Evolutionary conservation across 371 early-diverging fungal species (phyloP).

Genomic region (Rhizomucor pusillus): DNA sequence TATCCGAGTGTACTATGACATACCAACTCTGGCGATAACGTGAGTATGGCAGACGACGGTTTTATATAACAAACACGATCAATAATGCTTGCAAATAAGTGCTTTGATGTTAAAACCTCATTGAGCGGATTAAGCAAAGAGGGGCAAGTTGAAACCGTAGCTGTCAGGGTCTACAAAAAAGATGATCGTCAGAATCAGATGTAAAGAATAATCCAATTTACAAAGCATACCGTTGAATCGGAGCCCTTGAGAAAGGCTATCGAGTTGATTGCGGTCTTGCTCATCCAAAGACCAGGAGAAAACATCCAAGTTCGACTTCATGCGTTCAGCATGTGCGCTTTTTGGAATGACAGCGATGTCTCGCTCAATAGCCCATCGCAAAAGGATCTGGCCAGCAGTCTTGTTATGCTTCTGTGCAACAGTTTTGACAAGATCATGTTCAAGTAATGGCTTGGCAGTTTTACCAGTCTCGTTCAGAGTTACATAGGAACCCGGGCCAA

Average conservation of each 20-base stretch:
- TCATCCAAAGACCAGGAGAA: slow-evolving; percentile 21
- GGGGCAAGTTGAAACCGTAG: slow-evolving; percentile 36
- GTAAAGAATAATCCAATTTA: background rate
- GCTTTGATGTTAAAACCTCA: too few relatives aligned
- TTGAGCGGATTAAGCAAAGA: slow-evolving; percentile 26
- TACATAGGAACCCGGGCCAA: slow-evolving; percentile 38
- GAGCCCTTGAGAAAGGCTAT: slow-evolving; percentile 11
- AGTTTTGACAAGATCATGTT: slow-evolving; percentile 29
- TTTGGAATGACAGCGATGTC: slow-evolving; percentile 63
- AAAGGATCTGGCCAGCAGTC: slow-evolving; percentile 42
- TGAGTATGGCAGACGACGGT: too few relatives aligned
- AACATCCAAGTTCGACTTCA: slow-evolving; percentile 32
- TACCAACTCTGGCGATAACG: too few relatives aligned
- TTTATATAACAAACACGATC: too few relatives aligned
- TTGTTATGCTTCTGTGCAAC: slow-evolving; percentile 37
- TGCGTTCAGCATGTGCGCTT: slow-evolving; percentile 39
- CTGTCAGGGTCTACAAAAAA: slow-evolving; percentile 19
- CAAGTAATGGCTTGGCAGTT: slow-evolving; percentile 19
- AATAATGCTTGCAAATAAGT: too few relatives aligned
- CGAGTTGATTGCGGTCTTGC: slow-evolving; percentile 17
- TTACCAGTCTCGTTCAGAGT: slow-evolving; percentile 11
- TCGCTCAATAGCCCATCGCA: slow-evolving; percentile 54
- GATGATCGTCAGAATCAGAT: background rate
- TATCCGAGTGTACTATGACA: too few relatives aligned
- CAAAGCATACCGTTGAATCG: slow-evolving; percentile 18